A percentile compares a stretch with the other conserved stretches of the same genome.
Conservation (phyloP, 2,329 filamentous ascomycete genomes). For the Capronia epimyces region DNA sequence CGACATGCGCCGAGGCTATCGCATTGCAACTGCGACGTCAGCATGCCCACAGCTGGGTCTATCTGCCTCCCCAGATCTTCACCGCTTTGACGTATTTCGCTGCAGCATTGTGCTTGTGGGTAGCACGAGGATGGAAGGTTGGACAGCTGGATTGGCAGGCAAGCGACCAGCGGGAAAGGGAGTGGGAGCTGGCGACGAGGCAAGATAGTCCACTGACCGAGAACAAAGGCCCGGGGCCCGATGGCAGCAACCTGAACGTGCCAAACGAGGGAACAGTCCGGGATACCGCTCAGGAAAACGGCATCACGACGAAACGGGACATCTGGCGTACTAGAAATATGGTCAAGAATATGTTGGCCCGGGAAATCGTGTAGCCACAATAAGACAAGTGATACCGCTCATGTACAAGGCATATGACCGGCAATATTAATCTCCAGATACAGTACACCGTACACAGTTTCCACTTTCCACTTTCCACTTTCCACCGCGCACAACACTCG, state of each 20-base stretch:
- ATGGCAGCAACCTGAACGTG: not conserved
- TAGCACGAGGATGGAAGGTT: slow-evolving; percentile 40
- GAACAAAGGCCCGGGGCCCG: slow-evolving; percentile 5
- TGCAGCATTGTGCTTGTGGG: slow-evolving; percentile 46
- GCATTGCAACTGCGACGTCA: slow-evolving; percentile 52
- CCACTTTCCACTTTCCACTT: too few relatives aligned
- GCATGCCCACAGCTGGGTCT: slow-evolving; percentile 30
- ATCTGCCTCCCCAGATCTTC: slow-evolving; percentile 48
- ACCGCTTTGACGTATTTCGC: slow-evolving; percentile 57
- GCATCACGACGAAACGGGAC: not conserved
- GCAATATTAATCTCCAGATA: too few relatives aligned
- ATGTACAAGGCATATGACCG: too few relatives aligned
- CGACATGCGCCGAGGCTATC: slow-evolving; percentile 50
- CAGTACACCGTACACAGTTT: too few relatives aligned
- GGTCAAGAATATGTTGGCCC: slow-evolving; percentile 14
- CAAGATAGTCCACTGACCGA: slow-evolving; percentile 8
- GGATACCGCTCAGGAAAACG: not conserved
- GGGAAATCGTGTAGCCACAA: slow-evolving; percentile 12
- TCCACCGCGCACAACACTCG: too few relatives aligned
- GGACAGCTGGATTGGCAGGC: slow-evolving; percentile 30
- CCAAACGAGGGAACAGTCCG: not conserved
- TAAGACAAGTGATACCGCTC: too few relatives aligned
- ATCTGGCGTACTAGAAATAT: slow-evolving; percentile 17
- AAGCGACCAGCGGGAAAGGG: slow-evolving; percentile 4
- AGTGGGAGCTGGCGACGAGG: slow-evolving; percentile 3